phyloP scores from a whole-genome alignment of 176 grass and related monocot species.

The Oryza meridionalis region DNA sequence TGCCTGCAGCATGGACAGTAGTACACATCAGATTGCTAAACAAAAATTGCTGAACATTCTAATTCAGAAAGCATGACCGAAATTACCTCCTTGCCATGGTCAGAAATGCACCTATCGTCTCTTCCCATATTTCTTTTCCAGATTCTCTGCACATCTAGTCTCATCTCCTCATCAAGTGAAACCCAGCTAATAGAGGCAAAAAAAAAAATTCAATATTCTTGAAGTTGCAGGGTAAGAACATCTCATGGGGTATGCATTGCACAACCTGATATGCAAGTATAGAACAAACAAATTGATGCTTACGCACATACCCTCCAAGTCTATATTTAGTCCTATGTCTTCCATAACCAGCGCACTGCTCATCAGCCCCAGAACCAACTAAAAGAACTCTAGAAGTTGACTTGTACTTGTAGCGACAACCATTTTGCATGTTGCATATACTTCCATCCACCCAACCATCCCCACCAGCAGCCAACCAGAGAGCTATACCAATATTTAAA shows the following conservation, averaged over 20 bases:
- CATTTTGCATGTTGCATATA: constrained; percentile 49
- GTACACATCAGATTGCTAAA: constrained; percentile 1
- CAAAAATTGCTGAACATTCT: neutral
- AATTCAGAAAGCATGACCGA: constrained; percentile 22
- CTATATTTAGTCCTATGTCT: constrained; percentile 90
- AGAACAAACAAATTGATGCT: constrained; percentile 30
- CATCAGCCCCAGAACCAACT: constrained; percentile 92
- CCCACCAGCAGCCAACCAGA: constrained; percentile 91
- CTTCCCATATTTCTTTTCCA: constrained; percentile 99
- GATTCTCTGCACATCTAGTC: constrained; percentile 88
- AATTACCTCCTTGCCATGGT: constrained; percentile 89
- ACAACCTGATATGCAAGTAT: constrained; percentile 7
- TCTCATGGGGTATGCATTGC: neutral
- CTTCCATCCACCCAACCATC: constrained; percentile 85
- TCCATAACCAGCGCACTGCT: constrained; percentile 96
- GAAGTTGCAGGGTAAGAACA: neutral
- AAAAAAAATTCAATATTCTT: constrained; percentile 26
- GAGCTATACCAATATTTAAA: constrained; percentile 92
- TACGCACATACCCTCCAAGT: constrained; percentile 68
- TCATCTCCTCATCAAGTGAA: constrained; percentile 83
- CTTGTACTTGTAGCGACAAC: constrained; percentile 61
- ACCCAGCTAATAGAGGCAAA: constrained; percentile 59
- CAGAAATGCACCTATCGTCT: constrained; percentile 93
- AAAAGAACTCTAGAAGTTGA: constrained; percentile 77
- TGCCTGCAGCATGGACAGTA: constrained; percentile 47